These are phyloP conservation scores for Coccomyxa sp. DNA, from an alignment of 139 green algal species.

Conservation along the genomic window DNA sequence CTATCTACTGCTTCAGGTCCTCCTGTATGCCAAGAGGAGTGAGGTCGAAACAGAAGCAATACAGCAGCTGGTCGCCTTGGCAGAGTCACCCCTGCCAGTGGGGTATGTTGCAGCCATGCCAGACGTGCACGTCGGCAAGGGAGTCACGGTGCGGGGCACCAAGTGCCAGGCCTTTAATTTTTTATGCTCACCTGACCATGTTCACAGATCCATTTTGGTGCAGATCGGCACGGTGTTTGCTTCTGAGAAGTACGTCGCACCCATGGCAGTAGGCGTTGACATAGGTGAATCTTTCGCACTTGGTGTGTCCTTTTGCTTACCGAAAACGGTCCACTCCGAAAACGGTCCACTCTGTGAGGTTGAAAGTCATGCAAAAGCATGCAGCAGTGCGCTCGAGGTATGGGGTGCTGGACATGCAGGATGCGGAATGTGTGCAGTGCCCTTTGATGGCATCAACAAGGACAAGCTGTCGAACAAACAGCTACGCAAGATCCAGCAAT, in stretches of 20 bases:
- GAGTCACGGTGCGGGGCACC: constrained; percentile 19
- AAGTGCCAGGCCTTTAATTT: not conserved
- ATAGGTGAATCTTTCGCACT: constrained; percentile 17
- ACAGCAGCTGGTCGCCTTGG: constrained; percentile 28
- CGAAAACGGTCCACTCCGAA: no score
- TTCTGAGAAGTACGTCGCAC: constrained; percentile 26
- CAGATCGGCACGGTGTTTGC: constrained; percentile 39
- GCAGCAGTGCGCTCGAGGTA: not conserved
- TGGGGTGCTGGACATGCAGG: constrained; percentile 1
- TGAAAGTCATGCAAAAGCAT: not conserved
- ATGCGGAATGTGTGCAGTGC: constrained; percentile 38
- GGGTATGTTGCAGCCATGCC: constrained; percentile 39
- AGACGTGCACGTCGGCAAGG: constrained; percentile 38
- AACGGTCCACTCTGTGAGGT: no score
- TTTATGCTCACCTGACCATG: constrained; percentile 1
- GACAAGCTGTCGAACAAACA: constrained; percentile 21
- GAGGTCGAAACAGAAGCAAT: constrained; percentile 30
- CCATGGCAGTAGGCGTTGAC: constrained; percentile 39
- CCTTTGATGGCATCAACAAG: constrained; percentile 26
- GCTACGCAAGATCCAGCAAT: constrained; percentile 14
- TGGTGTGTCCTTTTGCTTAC: no score
- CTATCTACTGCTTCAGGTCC: constrained; percentile 5
- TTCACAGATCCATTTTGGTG: constrained; percentile 34
- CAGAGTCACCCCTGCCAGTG: constrained; percentile 26
- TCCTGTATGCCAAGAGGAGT: constrained; percentile 19